phyloP scores from a whole-genome alignment of 441 rosid genomes.

The Adansonia madagascariensis region DNA sequence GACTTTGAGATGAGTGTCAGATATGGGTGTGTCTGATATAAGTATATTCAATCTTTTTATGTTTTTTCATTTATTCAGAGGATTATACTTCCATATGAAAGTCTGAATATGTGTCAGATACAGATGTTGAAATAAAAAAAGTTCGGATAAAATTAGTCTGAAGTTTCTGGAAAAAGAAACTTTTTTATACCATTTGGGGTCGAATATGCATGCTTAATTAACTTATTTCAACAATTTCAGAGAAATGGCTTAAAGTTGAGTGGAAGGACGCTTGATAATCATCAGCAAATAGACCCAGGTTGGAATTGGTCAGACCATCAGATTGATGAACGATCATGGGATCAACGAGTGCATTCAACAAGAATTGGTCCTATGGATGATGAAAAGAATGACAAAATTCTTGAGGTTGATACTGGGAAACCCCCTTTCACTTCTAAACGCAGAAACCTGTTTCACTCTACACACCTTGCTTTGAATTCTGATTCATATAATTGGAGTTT shows the following conservation, averaged over 20 bases:
- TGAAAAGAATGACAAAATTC: conserved; percentile 66
- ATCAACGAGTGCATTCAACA: conserved; percentile 35
- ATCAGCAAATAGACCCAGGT: conserved; percentile 35
- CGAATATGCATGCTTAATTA: conserved; percentile 12
- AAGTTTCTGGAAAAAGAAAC: not conserved
- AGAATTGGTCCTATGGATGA: conserved; percentile 39
- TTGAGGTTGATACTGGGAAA: conserved; percentile 66
- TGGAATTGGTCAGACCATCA: conserved; percentile 41
- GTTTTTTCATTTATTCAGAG: not conserved
- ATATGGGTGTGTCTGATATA: not conserved
- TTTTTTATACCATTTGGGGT: not conserved
- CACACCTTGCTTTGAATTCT: conserved; percentile 38
- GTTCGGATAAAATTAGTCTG: not conserved
- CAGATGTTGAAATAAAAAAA: not conserved
- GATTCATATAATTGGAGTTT: conserved; percentile 50
- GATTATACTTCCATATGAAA: not conserved
- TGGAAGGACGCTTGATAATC: conserved; percentile 39
- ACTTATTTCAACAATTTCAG: conserved; percentile 40
- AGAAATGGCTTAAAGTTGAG: conserved; percentile 64
- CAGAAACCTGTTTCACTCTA: conserved; percentile 53
- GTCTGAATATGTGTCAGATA: not conserved
- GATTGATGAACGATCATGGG: conserved; percentile 41
- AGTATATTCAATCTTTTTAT: not conserved
- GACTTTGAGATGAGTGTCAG: conserved; percentile 3
- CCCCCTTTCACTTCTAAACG: conserved; percentile 47